Percentiles rank a stretch among this genome's conserved stretches.
phyloP scores from a whole-genome alignment of 305 asterid species.

The Plantago coronopus region DNA sequence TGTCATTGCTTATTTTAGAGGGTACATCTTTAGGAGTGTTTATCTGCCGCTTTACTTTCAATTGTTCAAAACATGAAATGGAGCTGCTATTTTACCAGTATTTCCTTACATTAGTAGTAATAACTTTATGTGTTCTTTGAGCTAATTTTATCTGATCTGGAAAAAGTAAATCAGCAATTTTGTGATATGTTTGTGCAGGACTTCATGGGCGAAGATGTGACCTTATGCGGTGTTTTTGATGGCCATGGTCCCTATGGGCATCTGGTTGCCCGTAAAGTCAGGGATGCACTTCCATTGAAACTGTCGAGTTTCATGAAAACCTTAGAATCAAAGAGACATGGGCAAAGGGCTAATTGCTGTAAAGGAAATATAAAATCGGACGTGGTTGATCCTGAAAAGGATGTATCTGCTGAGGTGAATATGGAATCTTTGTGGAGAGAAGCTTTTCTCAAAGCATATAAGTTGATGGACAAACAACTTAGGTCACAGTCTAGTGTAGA shows the following conservation, averaged over 20 bases:
- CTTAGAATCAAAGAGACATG: conserved; percentile 48
- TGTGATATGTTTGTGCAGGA: conserved; percentile 2
- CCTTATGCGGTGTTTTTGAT: conserved; percentile 56
- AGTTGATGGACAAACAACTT: conserved; percentile 81
- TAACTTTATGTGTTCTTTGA: background rate
- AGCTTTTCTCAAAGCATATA: conserved; percentile 76
- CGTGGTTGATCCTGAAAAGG: conserved; percentile 59
- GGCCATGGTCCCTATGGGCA: conserved; percentile 67
- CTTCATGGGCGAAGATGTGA: conserved; percentile 23
- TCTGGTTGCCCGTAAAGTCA: conserved; percentile 58
- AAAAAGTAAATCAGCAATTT: background rate
- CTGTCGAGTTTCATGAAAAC: conserved; percentile 54
- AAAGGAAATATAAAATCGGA: conserved; percentile 49
- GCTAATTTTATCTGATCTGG: background rate
- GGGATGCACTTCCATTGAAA: conserved; percentile 58
- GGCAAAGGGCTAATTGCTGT: conserved; percentile 54
- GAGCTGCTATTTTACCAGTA: too few relatives aligned
- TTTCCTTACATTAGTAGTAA: background rate
- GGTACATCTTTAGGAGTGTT: background rate
- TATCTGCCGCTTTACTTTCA: background rate
- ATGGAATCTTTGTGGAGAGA: conserved; percentile 64
- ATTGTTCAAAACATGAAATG: background rate
- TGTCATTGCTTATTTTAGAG: background rate
- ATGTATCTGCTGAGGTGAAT: conserved; percentile 34
- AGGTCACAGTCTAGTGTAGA: conserved; percentile 56